phyloP scores from a whole-genome alignment of 768 basidiomycete species.

The Dioszegia aurantiaca region DNA sequence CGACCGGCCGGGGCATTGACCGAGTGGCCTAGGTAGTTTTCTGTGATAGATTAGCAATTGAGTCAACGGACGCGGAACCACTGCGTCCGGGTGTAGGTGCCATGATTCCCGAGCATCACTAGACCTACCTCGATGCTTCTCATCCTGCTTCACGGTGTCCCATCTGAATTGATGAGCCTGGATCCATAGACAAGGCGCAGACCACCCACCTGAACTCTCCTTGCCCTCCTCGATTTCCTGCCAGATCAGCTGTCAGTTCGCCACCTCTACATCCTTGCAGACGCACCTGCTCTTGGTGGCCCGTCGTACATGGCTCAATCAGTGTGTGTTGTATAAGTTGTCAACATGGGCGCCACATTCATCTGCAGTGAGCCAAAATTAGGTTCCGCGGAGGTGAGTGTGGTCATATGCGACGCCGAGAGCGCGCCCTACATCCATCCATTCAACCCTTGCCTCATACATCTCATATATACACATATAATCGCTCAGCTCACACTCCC shows the following conservation, averaged over 20 bases:
- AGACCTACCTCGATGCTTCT: constrained; percentile 44
- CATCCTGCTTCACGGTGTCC: constrained; percentile 40
- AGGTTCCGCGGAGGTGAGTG: no score
- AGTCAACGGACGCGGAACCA: no score
- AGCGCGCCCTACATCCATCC: neutral
- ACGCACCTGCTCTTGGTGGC: constrained; percentile 40
- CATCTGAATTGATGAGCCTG: constrained; percentile 28
- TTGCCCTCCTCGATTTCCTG: constrained; percentile 50
- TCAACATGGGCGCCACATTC: neutral
- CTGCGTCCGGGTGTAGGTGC: no score
- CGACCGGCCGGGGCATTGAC: constrained; percentile 91
- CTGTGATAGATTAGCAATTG: constrained; percentile 17
- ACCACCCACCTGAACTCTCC: constrained; percentile 40
- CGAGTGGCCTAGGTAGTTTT: constrained; percentile 94
- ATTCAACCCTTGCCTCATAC: no score
- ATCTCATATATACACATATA: no score
- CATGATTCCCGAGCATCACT: no score
- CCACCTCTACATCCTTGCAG: neutral
- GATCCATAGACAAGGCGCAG: neutral
- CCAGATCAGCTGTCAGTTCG: constrained; percentile 8
- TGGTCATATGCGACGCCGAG: no score
- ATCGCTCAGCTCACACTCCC: no score
- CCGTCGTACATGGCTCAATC: constrained; percentile 41
- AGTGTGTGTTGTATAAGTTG: neutral
- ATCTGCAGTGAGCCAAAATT: no score